These are phyloP conservation scores for Podaxis sp. DNA, from an alignment of 768 basidiomycete species.

Conservation along the genomic window DNA sequence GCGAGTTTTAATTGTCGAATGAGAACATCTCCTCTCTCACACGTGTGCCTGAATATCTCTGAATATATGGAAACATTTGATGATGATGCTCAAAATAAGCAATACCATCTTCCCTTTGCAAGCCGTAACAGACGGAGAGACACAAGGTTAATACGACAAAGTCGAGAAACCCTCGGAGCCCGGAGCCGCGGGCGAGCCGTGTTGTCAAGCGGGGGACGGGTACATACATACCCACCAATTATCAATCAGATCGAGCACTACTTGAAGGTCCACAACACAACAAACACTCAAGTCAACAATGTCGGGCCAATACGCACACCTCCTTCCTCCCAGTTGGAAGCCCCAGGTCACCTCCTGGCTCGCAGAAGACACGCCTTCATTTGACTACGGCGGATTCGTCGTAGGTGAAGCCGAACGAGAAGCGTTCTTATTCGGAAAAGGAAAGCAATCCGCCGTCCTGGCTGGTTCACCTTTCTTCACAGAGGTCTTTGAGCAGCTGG, in stretches of 20 bases:
- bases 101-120: not conserved
- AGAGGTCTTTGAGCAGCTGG: slow-evolving; percentile 85
- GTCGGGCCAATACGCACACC: slow-evolving; percentile 41
- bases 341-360: slow-evolving; percentile 77
- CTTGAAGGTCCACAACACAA: not conserved
- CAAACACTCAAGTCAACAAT: not conserved
- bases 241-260: not conserved
- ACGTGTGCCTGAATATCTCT: not conserved
- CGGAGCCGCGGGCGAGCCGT: too few relatives aligned
- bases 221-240: not conserved
- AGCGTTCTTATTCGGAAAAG: slow-evolving; percentile 90
- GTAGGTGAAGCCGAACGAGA: slow-evolving; percentile 87
- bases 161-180: not conserved
- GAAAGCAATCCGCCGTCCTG: slow-evolving; percentile 68
- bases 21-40: not conserved
- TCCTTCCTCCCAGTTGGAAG: slow-evolving; percentile 95
- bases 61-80: not conserved
- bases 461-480: slow-evolving; percentile 96
- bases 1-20: not conserved
- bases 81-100: not conserved
- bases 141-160: not conserved
- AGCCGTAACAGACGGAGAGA: not conserved
- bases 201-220: too few relatives aligned
- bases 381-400: slow-evolving; percentile 95
- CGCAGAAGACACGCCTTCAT: slow-evolving; percentile 90